Evolutionary conservation across 768 basidiomycete genomes (phyloP), one percentile per base, ranked within the genome.

Genomic region (Mycena indigotica): DNA sequence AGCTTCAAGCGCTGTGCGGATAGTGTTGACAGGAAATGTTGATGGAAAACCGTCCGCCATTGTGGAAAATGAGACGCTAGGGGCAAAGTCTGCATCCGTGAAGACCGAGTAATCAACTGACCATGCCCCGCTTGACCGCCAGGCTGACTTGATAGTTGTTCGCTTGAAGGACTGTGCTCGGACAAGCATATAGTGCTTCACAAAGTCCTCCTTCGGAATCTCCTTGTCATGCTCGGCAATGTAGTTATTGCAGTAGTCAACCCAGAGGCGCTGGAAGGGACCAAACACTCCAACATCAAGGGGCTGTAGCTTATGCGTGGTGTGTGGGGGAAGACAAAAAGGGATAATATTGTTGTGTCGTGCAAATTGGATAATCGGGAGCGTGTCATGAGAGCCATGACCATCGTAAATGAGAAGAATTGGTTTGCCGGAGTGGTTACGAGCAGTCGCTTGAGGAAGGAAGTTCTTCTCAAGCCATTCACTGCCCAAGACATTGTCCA

Each of bases 241-340:
- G 63, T 41, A 5, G 12, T 57, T 55, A 26, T 70, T 65, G 50
- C 70, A 72, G 1, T 49, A 64, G 12, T 68, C 52, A 4, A 60
- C 44, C 75, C 76, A 80, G 17, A 52, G 63, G 1, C 19, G 52
- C 25, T 68, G 65, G 4, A 79, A 52, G 1, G 72, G 74, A 1
- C 67, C 71, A 63, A 81, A 81, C n/a, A 72, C 69, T 1, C 74
- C 74, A 58, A 81, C 74, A 65, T 81, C 73, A 29, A 75, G 72
- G 0, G 79, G 78, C 62, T 82, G 80, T 0, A 79, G 72, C 13
- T 63, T 55, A 52, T 80, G 79, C 0, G 78, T 80, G 0, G 69
- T 75, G 32, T 81, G 74, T 23, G 76, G 66, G 1, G 76, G 80
- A 15, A 80, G 68, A 19, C 62, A 69, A 40, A 73, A 68, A 8